Evolutionary conservation across 306 rosid genomes (phyloP).

Genomic region (Styphnolobium japonicum): DNA sequence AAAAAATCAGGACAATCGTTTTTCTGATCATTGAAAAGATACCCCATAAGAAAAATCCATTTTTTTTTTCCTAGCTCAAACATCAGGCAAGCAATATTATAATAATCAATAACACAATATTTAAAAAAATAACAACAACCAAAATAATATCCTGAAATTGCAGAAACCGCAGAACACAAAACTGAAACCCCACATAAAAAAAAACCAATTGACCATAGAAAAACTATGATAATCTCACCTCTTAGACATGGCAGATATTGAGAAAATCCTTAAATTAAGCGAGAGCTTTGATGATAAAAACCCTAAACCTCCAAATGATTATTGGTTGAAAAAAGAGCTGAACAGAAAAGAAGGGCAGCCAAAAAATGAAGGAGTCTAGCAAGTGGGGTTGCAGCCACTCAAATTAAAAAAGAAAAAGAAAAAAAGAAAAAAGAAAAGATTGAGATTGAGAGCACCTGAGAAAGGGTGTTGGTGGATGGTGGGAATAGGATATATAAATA

Average conservation of each 20-base stretch:
- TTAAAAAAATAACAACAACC: neutral
- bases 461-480: slow-evolving; percentile 8
- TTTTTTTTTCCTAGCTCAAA: neutral
- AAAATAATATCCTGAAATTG: neutral
- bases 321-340: neutral
- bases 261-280: neutral
- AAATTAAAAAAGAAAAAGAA: neutral
- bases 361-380: slow-evolving; percentile 20
- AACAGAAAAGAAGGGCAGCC: neutral
- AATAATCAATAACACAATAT: neutral
- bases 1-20: neutral
- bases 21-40: neutral
- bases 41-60: neutral
- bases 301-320: slow-evolving; percentile 43
- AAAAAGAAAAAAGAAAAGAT: too few species aligned
- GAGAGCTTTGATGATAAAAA: slow-evolving; percentile 30
- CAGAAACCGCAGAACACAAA: neutral
- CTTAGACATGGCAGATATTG: slow-evolving; percentile 40
- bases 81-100: neutral
- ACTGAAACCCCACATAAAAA: neutral
- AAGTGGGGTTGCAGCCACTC: slow-evolving; percentile 32
- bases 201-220: neutral
- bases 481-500: neutral
- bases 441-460: neutral
- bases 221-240: slow-evolving; percentile 26